phyloP scores from a whole-genome alignment of 495 filamentous ascomycete genomes.

The Aspergillus sclerotioniger region DNA sequence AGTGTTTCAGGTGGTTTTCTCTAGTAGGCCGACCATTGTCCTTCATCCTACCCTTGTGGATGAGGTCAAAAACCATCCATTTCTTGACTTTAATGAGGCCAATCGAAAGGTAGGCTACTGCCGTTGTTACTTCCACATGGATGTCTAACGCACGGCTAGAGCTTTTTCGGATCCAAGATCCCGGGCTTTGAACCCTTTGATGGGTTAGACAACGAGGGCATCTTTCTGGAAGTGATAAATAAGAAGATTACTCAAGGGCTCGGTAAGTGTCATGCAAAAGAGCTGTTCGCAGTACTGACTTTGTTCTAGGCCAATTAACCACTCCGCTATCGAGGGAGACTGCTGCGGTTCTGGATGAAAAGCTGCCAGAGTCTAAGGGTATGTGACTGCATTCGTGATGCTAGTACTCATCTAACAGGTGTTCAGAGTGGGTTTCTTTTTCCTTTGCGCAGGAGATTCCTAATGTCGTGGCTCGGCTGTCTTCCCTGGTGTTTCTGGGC shows the following conservation, averaged over 20 bases:
- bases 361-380: constrained; percentile 40
- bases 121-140: constrained; percentile 3
- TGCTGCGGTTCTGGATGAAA: constrained; percentile 33
- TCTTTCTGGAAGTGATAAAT: constrained; percentile 40
- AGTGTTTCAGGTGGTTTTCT: constrained; percentile 42
- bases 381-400: constrained; percentile 4
- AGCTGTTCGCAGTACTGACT: background rate
- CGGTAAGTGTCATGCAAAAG: constrained; percentile 17
- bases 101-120: constrained; percentile 35
- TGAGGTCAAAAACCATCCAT: constrained; percentile 46
- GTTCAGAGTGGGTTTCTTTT: constrained; percentile 31
- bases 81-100: constrained; percentile 39
- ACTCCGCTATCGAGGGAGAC: constrained; percentile 46
- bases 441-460: constrained; percentile 30
- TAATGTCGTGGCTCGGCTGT: constrained; percentile 53
- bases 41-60: constrained; percentile 49
- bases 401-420: background rate
- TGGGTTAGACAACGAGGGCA: constrained; percentile 25
- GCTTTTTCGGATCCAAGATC: constrained; percentile 40
- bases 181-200: constrained; percentile 48
- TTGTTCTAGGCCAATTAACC: constrained; percentile 29
- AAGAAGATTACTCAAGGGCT: constrained; percentile 50
- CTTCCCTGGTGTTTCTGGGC: constrained; percentile 59
- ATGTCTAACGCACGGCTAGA: constrained; percentile 24
- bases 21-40: constrained; percentile 35